Evolutionary conservation across 1,284 basidiomycete species (phyloP).

Genomic region (Puccinia polysora): DNA sequence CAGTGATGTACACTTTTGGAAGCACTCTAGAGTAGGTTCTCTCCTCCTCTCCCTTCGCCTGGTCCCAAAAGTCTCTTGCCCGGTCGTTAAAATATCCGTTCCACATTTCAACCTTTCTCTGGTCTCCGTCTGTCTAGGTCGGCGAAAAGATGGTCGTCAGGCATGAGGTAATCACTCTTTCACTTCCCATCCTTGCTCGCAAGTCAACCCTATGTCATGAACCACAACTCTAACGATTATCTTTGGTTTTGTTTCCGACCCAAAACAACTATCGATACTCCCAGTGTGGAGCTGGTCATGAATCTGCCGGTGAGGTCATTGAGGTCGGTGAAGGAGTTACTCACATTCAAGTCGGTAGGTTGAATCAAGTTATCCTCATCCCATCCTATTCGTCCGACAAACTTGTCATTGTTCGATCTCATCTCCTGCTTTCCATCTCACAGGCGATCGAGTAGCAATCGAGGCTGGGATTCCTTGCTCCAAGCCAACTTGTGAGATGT

Average conservation of each 20-base stretch:
- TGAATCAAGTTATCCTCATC: neutral
- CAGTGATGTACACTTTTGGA: conserved; percentile 52
- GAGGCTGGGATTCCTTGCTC: conserved; percentile 48
- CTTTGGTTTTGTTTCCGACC: no score
- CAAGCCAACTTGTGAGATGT: conserved; percentile 41
- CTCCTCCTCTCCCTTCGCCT: neutral
- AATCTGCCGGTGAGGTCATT: conserved; percentile 51
- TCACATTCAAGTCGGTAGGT: conserved; percentile 46
- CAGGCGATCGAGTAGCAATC: conserved; percentile 51
- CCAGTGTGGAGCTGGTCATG: conserved; percentile 51
- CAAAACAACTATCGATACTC: neutral
- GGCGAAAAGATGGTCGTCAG: conserved; percentile 44
- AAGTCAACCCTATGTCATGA: no score
- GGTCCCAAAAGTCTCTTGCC: neutral
- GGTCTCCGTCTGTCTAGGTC: conserved; percentile 48
- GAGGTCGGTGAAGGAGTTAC: conserved; percentile 50
- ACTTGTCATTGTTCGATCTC: neutral
- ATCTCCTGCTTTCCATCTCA: neutral
- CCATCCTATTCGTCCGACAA: neutral
- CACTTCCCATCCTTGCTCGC: no score
- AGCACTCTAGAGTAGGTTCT: conserved; percentile 46
- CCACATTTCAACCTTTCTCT: conserved; percentile 6
- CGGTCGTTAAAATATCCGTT: neutral
- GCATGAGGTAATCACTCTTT: conserved; percentile 44
- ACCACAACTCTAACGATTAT: neutral